Conservation (phyloP, 176 grass and related monocot species). For the Juncus inflexus region DNA sequence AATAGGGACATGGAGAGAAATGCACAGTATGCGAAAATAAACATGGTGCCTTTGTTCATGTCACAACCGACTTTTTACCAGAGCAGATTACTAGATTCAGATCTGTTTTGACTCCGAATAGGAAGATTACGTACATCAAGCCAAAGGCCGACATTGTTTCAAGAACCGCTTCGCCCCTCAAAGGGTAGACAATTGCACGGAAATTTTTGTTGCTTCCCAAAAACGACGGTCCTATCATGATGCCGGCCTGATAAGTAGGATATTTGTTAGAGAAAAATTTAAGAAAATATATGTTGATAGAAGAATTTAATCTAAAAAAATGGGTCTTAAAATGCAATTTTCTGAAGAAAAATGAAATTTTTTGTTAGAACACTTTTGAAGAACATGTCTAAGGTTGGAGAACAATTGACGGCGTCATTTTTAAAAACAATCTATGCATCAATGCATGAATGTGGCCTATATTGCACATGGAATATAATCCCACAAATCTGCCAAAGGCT, state of each 20-base stretch:
- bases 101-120: constrained; percentile 86
- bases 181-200: constrained; percentile 54
- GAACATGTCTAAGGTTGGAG: too few relatives aligned
- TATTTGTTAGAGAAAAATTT: constrained; percentile 1
- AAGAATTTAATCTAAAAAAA: constrained; percentile 1
- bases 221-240: constrained; percentile 70
- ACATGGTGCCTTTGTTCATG: constrained; percentile 13
- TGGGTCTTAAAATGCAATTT: neutral
- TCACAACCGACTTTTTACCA: constrained; percentile 52
- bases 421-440: neutral
- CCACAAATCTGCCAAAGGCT: neutral
- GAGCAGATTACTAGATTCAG: constrained; percentile 47
- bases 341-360: neutral
- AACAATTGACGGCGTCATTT: neutral
- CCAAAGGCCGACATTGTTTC: constrained; percentile 68
- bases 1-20: constrained; percentile 63
- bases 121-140: constrained; percentile 69
- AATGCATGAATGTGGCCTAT: neutral
- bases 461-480: neutral
- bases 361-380: neutral
- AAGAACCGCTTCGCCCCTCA: constrained; percentile 59
- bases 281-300: neutral
- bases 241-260: constrained; percentile 46
- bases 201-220: constrained; percentile 47
- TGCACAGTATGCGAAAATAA: constrained; percentile 45